Conservation (phyloP, 192 early-diverging fungal genomes). For the Entomortierella lignicola region DNA sequence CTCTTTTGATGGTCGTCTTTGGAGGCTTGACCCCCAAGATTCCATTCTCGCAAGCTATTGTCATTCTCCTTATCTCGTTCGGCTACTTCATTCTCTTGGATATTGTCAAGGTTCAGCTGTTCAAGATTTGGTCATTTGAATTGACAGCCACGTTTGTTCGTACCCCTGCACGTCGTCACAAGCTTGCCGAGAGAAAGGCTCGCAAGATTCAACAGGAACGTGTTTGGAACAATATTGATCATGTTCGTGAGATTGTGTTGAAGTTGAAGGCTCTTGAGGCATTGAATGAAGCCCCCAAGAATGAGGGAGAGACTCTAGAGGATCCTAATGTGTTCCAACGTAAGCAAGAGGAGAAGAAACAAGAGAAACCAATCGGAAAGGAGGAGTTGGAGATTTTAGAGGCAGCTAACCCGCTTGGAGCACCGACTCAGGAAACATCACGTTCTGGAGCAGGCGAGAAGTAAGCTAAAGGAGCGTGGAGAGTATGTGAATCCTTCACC, state of each 20-base stretch:
- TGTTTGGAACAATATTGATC: conserved; percentile 54
- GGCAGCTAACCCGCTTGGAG: too few relatives aligned
- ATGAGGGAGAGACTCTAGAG: conserved; percentile 18
- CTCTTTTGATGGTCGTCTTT: conserved; percentile 83
- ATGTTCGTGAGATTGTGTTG: conserved; percentile 53
- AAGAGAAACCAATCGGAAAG: not conserved
- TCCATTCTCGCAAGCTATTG: conserved; percentile 79
- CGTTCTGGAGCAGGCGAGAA: too few relatives aligned
- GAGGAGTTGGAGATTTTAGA: not conserved
- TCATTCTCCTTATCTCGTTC: conserved; percentile 79
- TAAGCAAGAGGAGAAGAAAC: not conserved
- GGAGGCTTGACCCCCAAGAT: conserved; percentile 74
- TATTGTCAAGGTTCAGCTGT: conserved; percentile 87
- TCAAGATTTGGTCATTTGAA: conserved; percentile 91
- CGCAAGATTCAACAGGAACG: conserved; percentile 58
- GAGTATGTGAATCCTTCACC: too few relatives aligned
- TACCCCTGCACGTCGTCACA: conserved; percentile 68
- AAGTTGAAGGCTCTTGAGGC: conserved; percentile 50
- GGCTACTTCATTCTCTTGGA: conserved; percentile 87
- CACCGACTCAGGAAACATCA: too few relatives aligned
- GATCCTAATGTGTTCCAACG: conserved; percentile 7
- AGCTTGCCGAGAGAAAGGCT: conserved; percentile 66
- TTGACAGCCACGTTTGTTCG: conserved; percentile 88
- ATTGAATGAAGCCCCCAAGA: conserved; percentile 21
- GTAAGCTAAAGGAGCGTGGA: too few relatives aligned